Conservation (phyloP, 2,329 filamentous ascomycete genomes). For the Tolypocladium tropicale region DNA sequence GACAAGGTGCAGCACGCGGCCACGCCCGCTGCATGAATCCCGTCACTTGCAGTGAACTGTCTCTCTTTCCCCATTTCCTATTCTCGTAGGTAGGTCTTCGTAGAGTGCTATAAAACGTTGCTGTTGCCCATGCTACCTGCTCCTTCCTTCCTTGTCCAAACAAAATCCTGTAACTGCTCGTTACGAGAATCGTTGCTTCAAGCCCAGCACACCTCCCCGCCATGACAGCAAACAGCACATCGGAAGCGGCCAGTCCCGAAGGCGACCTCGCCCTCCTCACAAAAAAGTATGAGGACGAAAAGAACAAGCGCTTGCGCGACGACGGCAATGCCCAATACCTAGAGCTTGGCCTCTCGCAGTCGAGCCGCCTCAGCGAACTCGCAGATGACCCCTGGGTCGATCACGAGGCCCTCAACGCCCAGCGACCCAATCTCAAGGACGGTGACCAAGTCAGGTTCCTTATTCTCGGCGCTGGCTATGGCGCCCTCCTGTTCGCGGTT, state of each 20-base stretch:
- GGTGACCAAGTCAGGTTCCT: slow-evolving; percentile 12
- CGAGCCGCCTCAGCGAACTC: slow-evolving; percentile 12
- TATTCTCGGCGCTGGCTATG: slow-evolving; percentile 25
- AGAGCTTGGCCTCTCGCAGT: slow-evolving; percentile 16
- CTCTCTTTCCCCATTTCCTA: too few species aligned
- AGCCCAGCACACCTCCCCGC: too few species aligned
- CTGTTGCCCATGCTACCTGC: not conserved
- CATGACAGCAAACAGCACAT: not conserved
- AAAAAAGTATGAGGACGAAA: slow-evolving; percentile 22
- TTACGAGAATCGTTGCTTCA: too few species aligned
- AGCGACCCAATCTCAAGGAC: slow-evolving; percentile 10
- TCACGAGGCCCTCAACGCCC: slow-evolving; percentile 18
- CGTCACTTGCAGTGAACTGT: too few species aligned
- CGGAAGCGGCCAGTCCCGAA: not conserved
- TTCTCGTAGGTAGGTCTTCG: too few species aligned
- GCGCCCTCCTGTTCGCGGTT: slow-evolving; percentile 20
- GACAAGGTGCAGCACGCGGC: too few species aligned
- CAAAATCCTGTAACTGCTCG: too few species aligned
- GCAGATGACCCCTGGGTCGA: slow-evolving; percentile 24
- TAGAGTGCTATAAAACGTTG: not conserved
- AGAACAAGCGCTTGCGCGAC: slow-evolving; percentile 18
- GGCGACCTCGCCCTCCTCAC: not conserved
- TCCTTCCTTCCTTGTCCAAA: not conserved
- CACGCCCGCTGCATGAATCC: too few species aligned
- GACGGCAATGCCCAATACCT: slow-evolving; percentile 23